phyloP scores from a whole-genome alignment of 2,329 filamentous ascomycete genomes.

The Pestalotiopsis sp. region DNA sequence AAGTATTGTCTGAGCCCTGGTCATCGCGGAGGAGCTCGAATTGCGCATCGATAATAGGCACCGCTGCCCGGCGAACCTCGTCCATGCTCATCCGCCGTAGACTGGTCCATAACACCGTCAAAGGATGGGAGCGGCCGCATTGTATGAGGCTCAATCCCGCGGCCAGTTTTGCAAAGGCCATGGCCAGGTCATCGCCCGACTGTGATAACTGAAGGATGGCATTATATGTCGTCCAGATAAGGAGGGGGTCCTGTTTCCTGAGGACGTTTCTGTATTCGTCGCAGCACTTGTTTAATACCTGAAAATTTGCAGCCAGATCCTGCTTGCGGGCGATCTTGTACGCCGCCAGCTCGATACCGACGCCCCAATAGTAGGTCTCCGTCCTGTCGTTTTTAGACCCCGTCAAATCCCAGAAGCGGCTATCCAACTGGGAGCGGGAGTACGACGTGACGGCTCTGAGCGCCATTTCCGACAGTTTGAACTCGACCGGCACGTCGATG shows the following conservation, averaged over 20 bases:
- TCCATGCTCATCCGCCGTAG: conserved; percentile 2
- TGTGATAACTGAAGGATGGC: neutral
- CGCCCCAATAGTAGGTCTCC: neutral
- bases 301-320: conserved; percentile 5
- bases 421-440: neutral
- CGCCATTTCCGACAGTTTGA: neutral
- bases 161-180: conserved; percentile 1
- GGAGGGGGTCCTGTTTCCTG: neutral
- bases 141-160: neutral
- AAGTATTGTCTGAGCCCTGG: neutral
- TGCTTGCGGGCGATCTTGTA: neutral
- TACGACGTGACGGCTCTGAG: neutral
- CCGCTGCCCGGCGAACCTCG: neutral
- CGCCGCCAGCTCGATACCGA: neutral
- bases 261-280: conserved; percentile 3
- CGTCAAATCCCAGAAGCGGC: neutral
- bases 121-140: neutral
- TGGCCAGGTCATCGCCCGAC: conserved; percentile 1
- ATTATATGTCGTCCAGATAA: neutral
- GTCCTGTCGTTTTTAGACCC: neutral
- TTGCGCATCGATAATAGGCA: conserved; percentile 7
- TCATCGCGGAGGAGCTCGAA: neutral
- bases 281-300: conserved; percentile 7
- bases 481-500: neutral
- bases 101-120: conserved; percentile 1